Evolutionary conservation across 495 filamentous ascomycete genomes (phyloP), one percentile per base, ranked within the genome.

Genomic region (Talaromyces borbonicus): DNA sequence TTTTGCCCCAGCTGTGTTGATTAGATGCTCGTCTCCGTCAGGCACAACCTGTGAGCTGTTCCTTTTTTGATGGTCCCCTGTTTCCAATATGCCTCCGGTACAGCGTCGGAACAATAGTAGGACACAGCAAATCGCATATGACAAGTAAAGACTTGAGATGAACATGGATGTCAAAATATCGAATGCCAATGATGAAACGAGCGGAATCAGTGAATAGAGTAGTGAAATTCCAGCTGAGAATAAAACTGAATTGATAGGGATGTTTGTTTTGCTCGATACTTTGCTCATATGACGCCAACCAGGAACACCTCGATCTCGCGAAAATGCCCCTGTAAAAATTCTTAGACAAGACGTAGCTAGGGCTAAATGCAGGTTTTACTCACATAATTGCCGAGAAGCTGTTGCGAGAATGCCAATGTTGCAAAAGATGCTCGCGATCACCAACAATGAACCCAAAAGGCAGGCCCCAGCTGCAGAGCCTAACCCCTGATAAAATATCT

Each of bases 401-500:
- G 75, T 77, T 6, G 77, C 71, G n/a, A 77, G 68, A 43, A 72
- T 65, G 44, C 67, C 75, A 46, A 79, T 66, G 1, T 66, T 66
- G 9, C 69, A 69, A 20, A 62, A 67, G 5, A 68, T 65, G 2
- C 72, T 49, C 5, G 73, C 63, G 9, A 80, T 48, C 6, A 75
- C 56, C 18, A 79, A 52, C 16, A 80, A 67, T 9, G 58, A 59
- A 1, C 70, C 72, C 64, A 79, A 68, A 12, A 65, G 58, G 30
- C 65, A 69, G 3, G 72, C 67, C 0, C 60, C 75, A 8, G 64
- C 61, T 8, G 59, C 50, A 33, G 55, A 70, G 1, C 62, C 48
- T 0, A 72, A 73, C 2, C 67, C 67, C 45, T 77, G 67, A 46
- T 62, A 69, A 54, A 78, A 72, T 5, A 78, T 65, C 50, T 74